Base-by-base conservation (phyloP, 2,329 filamentous ascomycete species). In the Trichoderma sp. region DNA sequence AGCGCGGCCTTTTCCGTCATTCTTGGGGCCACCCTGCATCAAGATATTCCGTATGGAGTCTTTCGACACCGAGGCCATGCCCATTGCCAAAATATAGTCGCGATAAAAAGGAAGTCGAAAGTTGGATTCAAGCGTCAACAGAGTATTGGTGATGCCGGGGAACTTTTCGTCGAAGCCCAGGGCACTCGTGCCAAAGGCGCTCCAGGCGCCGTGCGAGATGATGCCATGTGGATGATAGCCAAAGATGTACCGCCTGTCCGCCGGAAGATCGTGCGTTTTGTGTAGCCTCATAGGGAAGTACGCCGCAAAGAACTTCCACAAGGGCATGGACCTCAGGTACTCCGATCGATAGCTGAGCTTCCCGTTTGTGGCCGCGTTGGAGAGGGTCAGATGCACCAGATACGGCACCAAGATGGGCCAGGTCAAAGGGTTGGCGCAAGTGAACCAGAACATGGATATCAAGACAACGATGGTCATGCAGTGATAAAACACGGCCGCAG, bases 211-310 rank as follows among this genome's bases (percentile, higher is more conserved):
- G 80, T 98, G 95, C 6, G 94, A 97, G 81, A 99, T 98, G 83
- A 99, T 98, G 29, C 97, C 96, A 82, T 99, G 97, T 0, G 97
- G 97, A 81, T 98, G 97, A 83, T 98, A 98, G 62, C 96, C 96
- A 80, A 99, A 95, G 77, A 99, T 95, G 85, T 98, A 99, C 84
- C 97, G 98, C 77, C 95, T 89, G 1, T 93, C 95, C 0, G 95
- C 90, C 27, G 93, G 90, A 7, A 99, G 90, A 75, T 93, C 89
- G 78, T 93, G 90, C 4, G 94, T 97, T 78, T 97, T 94, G 86
- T 98, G 95, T 53, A 99, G 89, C 75, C 90, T 90, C 65, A 95
- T 94, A 4, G 97, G 97, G 82, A 97, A 99, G 86, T 98, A 99
- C 18, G 91, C 94, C 31, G 94, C 95, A 82, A 98, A 98, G 63